Evolutionary conservation across 768 basidiomycete genomes (phyloP).

Genomic region (Kwoniella shandongensis): DNA sequence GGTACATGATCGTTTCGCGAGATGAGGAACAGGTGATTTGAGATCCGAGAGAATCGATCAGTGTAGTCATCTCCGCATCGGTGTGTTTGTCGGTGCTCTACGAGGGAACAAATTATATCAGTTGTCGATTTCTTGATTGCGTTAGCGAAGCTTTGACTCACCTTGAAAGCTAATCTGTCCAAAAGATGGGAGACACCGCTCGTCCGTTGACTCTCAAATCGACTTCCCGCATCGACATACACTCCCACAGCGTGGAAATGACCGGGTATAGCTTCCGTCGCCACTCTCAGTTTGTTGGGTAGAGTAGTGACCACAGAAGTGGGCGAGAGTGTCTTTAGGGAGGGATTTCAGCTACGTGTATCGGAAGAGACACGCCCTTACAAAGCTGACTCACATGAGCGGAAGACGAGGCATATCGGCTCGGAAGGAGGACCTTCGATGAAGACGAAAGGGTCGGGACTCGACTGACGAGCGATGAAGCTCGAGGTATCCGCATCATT

Average conservation of each 20-base stretch:
- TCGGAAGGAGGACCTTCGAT: background rate
- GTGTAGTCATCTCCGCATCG: conserved; percentile 72
- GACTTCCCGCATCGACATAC: conserved; percentile 88
- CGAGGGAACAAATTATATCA: background rate
- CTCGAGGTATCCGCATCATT: conserved; percentile 20
- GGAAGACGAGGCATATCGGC: conserved; percentile 16
- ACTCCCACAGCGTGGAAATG: conserved; percentile 93
- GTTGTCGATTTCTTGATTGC: no score
- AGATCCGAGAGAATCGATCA: conserved; percentile 80
- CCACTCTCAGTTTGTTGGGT: conserved; percentile 86
- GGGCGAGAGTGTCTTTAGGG: conserved; percentile 12
- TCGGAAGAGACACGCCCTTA: background rate
- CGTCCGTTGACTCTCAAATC: conserved; percentile 73
- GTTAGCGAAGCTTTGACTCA: conserved; percentile 54
- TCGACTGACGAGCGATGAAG: conserved; percentile 8
- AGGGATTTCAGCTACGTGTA: background rate
- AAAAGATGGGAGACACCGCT: conserved; percentile 87
- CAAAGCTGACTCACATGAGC: conserved; percentile 4
- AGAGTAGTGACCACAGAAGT: conserved; percentile 66
- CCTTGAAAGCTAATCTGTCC: conserved; percentile 96
- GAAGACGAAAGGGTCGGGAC: background rate
- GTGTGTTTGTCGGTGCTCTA: conserved; percentile 75
- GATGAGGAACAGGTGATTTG: conserved; percentile 89
- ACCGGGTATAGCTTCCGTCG: conserved; percentile 84
- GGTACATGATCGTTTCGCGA: conserved; percentile 95